Evolutionary conservation across 1,284 basidiomycete genomes (phyloP).

Genomic region (Austroboletus rostrupii): DNA sequence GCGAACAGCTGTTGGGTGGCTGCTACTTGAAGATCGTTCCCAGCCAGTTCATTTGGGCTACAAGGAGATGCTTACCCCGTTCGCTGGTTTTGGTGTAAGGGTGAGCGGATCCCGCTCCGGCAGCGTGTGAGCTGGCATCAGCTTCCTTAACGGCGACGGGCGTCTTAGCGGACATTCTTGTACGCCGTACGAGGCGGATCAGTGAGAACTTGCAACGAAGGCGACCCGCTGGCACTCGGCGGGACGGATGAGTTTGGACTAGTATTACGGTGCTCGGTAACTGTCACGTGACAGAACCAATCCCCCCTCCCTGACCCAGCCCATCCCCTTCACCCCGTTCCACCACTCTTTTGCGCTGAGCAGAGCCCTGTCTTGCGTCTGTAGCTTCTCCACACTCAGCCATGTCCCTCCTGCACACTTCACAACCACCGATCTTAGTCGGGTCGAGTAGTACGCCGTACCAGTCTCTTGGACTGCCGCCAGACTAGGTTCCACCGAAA

Average conservation of each 20-base stretch:
- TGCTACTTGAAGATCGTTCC: constrained; percentile 27
- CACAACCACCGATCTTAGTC: constrained; percentile 17
- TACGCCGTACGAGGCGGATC: constrained; percentile 17
- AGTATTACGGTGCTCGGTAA: neutral
- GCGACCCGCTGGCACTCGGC: constrained; percentile 1
- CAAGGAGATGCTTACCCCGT: constrained; percentile 41
- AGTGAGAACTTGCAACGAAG: constrained; percentile 11
- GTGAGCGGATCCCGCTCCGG: constrained; percentile 29
- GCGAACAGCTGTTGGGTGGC: constrained; percentile 50
- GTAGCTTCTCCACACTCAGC: constrained; percentile 24
- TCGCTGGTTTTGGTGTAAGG: constrained; percentile 39
- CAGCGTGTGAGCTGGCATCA: constrained; percentile 13
- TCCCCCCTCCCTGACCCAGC: constrained; percentile 15
- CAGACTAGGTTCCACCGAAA: constrained; percentile 4
- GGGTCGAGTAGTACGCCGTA: constrained; percentile 17
- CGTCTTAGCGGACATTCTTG: constrained; percentile 20
- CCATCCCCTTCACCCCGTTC: constrained; percentile 32
- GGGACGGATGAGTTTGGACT: neutral
- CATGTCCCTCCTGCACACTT: constrained; percentile 22
- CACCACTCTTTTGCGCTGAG: constrained; percentile 33
- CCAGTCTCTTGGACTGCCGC: constrained; percentile 7
- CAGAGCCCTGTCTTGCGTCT: constrained; percentile 31
- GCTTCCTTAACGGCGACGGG: constrained; percentile 14
- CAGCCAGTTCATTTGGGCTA: constrained; percentile 1
- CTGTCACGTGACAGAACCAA: constrained; percentile 14